Base-by-base conservation (phyloP, 192 early-diverging fungal genomes). In the Linnemannia hyalina region DNA sequence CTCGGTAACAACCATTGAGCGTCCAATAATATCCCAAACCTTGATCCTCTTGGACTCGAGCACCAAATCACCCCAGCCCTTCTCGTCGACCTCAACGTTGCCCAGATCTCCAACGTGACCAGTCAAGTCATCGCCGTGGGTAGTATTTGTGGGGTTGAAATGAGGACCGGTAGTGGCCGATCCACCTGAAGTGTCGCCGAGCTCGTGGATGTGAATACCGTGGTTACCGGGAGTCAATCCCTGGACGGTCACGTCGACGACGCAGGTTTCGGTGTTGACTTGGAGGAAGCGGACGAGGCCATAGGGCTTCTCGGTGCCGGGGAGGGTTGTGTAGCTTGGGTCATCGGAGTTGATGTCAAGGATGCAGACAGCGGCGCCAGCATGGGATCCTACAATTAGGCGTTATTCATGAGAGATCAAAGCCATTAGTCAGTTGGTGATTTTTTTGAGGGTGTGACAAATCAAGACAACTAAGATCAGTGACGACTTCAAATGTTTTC, bases 321-420 rank as follows among this genome's bases (percentile, higher is more conserved):
- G 79, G 0, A 71, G 35, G 1, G 57, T 82, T 0, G 74, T 83
- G 47, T 60, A 32, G 40, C 40, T 38, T 52, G n/a, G 76, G 68
- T 78, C 46, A 2, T 76, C 80, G 0, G 82, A 89, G 57, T 89
- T 89, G 74, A 89, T 90, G 73, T 98, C 96, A 72, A 98, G 95
- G 42, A 98, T 97, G 78, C 97, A 97, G 9, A 98, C 97, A 26
- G 97, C 97, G 0, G 97, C 96, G 44, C 95, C 96, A 57, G 94
- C 90, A 77, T 96, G 94, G 10, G 80, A 81, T 22, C 83, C 88
- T 89, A 46, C 32, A 26, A 63, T 40, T 40, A 40, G 38, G 38
- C 38, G 38, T 40, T 40, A 40, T 5, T 44, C 11, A 35, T n/a
- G 9, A 44, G 38, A 32, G 60, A 3, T 4, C 60, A 65, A 65